Evolutionary conservation across 1,139 yeast genomes (phyloP).

Genomic region (Pichia sp.): DNA sequence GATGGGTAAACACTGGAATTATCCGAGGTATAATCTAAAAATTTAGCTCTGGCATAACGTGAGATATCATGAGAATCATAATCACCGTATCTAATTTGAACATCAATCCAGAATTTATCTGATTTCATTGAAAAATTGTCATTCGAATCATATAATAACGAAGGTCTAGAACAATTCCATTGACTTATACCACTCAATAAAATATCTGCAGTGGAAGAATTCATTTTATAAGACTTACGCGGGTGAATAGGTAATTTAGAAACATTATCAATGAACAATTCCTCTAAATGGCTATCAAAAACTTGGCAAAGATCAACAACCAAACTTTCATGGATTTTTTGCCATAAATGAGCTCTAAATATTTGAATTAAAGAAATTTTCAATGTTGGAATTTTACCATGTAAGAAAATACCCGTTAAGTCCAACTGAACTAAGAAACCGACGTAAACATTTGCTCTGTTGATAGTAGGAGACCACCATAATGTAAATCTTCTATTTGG

Average conservation of each 20-base stretch:
- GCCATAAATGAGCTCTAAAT: constrained; percentile 98
- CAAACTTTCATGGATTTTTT: constrained; percentile 92
- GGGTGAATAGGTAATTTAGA: constrained; percentile 95
- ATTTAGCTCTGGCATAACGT: constrained; percentile 88
- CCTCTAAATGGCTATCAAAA: constrained; percentile 79
- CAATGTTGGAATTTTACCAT: constrained; percentile 95
- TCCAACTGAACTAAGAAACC: constrained; percentile 96
- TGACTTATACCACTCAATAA: constrained; percentile 67
- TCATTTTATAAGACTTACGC: constrained; percentile 94
- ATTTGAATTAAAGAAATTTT: constrained; percentile 94
- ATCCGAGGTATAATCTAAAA: constrained; percentile 86
- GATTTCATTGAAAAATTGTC: constrained; percentile 51
- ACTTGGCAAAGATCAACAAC: constrained; percentile 93
- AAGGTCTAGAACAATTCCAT: constrained; percentile 85
- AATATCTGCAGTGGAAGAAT: constrained; percentile 89
- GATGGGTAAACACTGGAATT: constrained; percentile 83
- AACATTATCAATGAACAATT: constrained; percentile 76
- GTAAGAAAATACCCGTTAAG: constrained; percentile 91
- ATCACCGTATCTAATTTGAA: constrained; percentile 93
- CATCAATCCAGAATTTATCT: constrained; percentile 89
- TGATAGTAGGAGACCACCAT: constrained; percentile 99
- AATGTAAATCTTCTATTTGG: constrained; percentile 95
- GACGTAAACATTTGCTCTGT: constrained; percentile 95
- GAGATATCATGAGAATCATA: constrained; percentile 96
- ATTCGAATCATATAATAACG: constrained; percentile 59